phyloP scores from a whole-genome alignment of 2,329 filamentous ascomycete species.

The Colletotrichum costaricense region DNA sequence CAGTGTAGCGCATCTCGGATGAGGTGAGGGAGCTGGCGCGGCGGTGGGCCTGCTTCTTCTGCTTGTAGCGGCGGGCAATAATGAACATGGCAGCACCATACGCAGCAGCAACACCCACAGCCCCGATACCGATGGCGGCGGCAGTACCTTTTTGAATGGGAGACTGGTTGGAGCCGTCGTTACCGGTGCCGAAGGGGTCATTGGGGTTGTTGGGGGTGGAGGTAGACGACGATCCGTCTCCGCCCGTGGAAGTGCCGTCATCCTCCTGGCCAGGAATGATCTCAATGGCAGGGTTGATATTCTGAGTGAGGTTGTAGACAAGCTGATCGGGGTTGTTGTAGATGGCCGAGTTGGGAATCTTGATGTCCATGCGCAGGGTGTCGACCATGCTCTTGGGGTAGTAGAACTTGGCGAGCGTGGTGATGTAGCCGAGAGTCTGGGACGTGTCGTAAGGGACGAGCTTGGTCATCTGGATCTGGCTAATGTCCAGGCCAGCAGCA shows the following conservation, averaged over 20 bases:
- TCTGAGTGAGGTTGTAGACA: conserved; percentile 77
- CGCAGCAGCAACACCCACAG: conserved; percentile 81
- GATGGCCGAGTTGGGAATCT: conserved; percentile 76
- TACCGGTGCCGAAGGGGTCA: conserved; percentile 55
- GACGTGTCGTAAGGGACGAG: conserved; percentile 83
- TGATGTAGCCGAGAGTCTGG: conserved; percentile 78
- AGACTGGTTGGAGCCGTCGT: conserved; percentile 60
- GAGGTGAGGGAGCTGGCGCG: conserved; percentile 78
- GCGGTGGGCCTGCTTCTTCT: conserved; percentile 81
- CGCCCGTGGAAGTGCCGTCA: conserved; percentile 51
- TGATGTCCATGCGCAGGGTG: conserved; percentile 75
- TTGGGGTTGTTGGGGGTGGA: conserved; percentile 49
- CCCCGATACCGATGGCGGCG: conserved; percentile 79
- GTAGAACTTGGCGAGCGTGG: conserved; percentile 76
- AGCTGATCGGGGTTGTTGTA: conserved; percentile 77
- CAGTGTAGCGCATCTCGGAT: conserved; percentile 65
- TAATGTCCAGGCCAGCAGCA: conserved; percentile 65
- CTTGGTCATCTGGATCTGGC: conserved; percentile 74
- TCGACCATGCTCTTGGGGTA: conserved; percentile 79
- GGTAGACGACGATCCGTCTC: conserved; percentile 48
- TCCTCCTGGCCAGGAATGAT: conserved; percentile 63
- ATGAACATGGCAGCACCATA: conserved; percentile 97
- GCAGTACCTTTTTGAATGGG: conserved; percentile 72
- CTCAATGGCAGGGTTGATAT: conserved; percentile 88
- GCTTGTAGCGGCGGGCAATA: conserved; percentile 89